These are phyloP conservation scores for Ceratocystis variospora DNA, from an alignment of 2,329 filamentous ascomycete genomes.

Conservation along the genomic window DNA sequence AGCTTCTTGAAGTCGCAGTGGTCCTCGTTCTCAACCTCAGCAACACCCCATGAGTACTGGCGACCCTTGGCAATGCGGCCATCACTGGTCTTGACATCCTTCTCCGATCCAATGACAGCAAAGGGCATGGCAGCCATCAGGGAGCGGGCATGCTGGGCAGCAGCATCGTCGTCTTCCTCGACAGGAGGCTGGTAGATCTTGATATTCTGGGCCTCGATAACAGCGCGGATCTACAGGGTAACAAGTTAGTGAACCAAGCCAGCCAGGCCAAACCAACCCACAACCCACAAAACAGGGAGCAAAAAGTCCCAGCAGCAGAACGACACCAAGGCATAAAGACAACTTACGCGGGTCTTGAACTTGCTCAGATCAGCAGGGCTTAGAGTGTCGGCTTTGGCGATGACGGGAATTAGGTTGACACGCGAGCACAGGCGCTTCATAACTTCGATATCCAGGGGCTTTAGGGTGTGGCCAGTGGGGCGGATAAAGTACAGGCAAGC, in stretches of 20 bases:
- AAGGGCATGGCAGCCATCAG: conserved; percentile 97
- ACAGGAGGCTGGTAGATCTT: conserved; percentile 98
- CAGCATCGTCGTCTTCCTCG: conserved; percentile 95
- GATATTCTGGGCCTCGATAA: conserved; percentile 96
- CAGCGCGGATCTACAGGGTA: conserved; percentile 61
- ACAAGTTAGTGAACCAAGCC: conserved; percentile 7
- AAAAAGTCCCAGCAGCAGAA: not conserved
- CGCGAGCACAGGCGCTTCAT: conserved; percentile 98
- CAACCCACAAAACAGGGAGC: not conserved
- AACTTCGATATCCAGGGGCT: conserved; percentile 97
- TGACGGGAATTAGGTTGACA: conserved; percentile 95
- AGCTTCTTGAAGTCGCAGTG: conserved; percentile 99
- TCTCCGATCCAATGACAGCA: conserved; percentile 96
- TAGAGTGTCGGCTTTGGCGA: conserved; percentile 96
- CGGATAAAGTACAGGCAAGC: conserved; percentile 98
- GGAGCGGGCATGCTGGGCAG: conserved; percentile 84
- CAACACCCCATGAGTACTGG: conserved; percentile 98
- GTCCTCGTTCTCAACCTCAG: conserved; percentile 98
- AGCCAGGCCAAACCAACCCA: too few relatives aligned
- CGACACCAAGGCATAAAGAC: not conserved
- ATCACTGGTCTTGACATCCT: conserved; percentile 93
- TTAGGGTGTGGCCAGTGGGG: conserved; percentile 93
- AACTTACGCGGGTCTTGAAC: conserved; percentile 84
- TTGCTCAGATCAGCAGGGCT: conserved; percentile 80
- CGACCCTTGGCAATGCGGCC: conserved; percentile 96